phyloP scores from a whole-genome alignment of 257 asterid species.

The Cynanchum wilfordii region DNA sequence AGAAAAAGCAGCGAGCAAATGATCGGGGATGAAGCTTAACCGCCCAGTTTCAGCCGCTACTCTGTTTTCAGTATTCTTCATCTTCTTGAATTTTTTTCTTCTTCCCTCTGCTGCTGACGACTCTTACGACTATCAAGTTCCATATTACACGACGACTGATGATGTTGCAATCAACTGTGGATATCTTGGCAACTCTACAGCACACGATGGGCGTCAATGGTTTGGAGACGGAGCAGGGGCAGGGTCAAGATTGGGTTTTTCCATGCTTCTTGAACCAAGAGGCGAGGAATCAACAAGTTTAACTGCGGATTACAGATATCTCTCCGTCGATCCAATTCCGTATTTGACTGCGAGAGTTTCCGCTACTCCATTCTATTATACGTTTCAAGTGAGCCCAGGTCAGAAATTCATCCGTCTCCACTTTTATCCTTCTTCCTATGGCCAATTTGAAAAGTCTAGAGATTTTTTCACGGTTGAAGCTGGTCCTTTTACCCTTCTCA shows the following conservation, averaged over 20 bases:
- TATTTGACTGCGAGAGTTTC: slow-evolving; percentile 7
- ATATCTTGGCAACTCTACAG: slow-evolving; percentile 5
- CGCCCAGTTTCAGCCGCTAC: background rate
- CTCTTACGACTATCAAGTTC: background rate
- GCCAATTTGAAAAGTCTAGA: slow-evolving; percentile 14
- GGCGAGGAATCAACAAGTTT: slow-evolving; percentile 11
- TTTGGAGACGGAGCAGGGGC: slow-evolving; percentile 12
- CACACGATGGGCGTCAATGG: slow-evolving; percentile 22
- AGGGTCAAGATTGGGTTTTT: background rate
- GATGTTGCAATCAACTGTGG: background rate
- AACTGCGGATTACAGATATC: background rate
- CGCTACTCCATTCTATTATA: slow-evolving; percentile 6
- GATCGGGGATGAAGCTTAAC: background rate
- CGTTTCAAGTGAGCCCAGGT: slow-evolving; percentile 17
- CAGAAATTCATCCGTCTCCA: slow-evolving; percentile 27
- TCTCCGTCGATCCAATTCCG: slow-evolving; percentile 16
- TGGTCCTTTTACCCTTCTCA: slow-evolving; percentile 20
- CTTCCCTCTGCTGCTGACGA: background rate
- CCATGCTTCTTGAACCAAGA: slow-evolving; percentile 3
- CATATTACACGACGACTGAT: background rate
- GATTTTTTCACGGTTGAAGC: slow-evolving; percentile 23
- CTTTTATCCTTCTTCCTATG: slow-evolving; percentile 18
- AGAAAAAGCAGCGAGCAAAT: background rate
- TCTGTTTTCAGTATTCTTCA: background rate
- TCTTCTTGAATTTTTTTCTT: background rate